A percentile compares a stretch with the other conserved stretches of the same genome.
These are phyloP conservation scores for Eucalyptus shirleyi DNA, from an alignment of 345 rosid species.

Conservation along the genomic window DNA sequence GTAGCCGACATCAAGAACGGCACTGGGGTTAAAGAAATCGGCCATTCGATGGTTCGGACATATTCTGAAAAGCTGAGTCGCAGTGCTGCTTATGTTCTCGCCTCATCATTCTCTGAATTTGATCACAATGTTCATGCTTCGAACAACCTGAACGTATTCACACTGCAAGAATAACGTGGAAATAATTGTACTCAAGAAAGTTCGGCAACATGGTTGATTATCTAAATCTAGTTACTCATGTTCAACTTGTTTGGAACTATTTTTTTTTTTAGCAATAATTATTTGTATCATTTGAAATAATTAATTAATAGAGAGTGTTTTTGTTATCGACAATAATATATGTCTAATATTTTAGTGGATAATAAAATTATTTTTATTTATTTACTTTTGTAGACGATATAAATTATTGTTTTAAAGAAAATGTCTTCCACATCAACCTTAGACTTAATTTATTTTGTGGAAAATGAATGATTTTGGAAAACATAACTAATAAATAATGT, in stretches of 20 bases:
- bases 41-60: background rate
- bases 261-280: no score
- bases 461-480: background rate
- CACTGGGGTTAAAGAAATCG: background rate
- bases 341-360: no score
- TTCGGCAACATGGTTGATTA: background rate
- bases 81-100: background rate
- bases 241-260: no score
- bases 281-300: no score
- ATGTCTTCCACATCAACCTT: no score
- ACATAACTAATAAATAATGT: no score
- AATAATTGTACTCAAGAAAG: background rate
- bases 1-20: background rate
- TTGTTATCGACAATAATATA: no score
- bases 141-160: background rate
- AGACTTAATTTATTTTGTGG: no score
- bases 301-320: no score
- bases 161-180: background rate
- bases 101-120: background rate
- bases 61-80: background rate
- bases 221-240: background rate
- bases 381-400: accelerated
- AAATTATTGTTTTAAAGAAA: accelerated
- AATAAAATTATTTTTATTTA: no score
- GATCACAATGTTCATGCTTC: background rate